Percentiles rank a stretch among this genome's conserved stretches.
Evolutionary conservation across 1,284 basidiomycete genomes (phyloP).

Genomic region (Apiotrichum montevideense): DNA sequence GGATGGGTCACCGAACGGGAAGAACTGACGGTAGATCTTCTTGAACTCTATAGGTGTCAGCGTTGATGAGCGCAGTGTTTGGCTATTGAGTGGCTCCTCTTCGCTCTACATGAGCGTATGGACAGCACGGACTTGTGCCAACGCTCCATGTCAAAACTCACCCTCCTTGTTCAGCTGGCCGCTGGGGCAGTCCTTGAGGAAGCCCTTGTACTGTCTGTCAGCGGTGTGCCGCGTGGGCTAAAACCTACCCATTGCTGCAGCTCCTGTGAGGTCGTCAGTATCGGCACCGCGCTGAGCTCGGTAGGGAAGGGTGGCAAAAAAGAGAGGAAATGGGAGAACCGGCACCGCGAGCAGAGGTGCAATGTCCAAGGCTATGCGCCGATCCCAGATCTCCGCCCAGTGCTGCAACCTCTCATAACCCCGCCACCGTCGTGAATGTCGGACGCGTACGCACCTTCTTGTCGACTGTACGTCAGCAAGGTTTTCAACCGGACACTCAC

Average conservation of each 20-base stretch:
- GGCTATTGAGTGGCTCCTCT: no score
- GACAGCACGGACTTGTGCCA: no score
- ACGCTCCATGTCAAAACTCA: slow-evolving; percentile 13
- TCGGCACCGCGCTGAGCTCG: neutral
- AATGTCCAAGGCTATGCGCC: no score
- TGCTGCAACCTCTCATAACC: no score
- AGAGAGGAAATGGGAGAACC: no score
- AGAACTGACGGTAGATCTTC: slow-evolving; percentile 99
- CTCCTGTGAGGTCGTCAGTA: slow-evolving; percentile 52
- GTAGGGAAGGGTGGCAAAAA: neutral
- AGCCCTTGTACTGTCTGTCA: slow-evolving; percentile 80
- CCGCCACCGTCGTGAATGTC: no score
- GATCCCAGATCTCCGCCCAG: no score
- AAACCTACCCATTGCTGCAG: slow-evolving; percentile 81
- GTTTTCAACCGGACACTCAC: slow-evolving; percentile 52
- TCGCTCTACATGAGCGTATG: no score
- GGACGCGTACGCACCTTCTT: slow-evolving; percentile 58
- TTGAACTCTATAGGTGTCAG: slow-evolving; percentile 62
- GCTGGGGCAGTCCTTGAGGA: slow-evolving; percentile 96
- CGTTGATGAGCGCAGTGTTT: no score
- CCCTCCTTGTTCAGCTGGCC: slow-evolving; percentile 86
- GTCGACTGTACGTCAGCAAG: slow-evolving; percentile 63
- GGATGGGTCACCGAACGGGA: slow-evolving; percentile 95
- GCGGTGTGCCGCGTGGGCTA: neutral
- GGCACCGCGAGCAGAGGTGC: no score